These are phyloP conservation scores for Sugiyamaella japonica DNA, from an alignment of 1,139 yeast species.

Conservation along the genomic window DNA sequence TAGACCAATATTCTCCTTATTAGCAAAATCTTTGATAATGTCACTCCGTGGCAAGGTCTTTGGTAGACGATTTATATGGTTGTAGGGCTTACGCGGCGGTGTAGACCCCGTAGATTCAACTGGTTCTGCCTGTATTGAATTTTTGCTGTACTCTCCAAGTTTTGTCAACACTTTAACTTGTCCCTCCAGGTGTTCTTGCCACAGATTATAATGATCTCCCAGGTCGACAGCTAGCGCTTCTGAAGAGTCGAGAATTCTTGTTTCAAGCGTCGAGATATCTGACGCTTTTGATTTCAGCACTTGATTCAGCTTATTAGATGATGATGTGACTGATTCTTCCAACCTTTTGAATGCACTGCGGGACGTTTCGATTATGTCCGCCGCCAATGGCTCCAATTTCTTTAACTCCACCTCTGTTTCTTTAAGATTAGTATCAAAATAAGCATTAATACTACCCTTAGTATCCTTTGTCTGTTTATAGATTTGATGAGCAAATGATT, in stretches of 20 bases:
- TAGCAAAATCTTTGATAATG: neutral
- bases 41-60: neutral
- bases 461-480: slow-evolving; percentile 8
- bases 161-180: neutral
- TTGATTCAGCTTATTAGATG: slow-evolving; percentile 1
- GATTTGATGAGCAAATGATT: slow-evolving; percentile 12
- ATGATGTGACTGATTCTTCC: neutral
- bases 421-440: neutral
- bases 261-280: slow-evolving; percentile 1
- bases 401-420: neutral
- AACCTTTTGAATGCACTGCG: slow-evolving; percentile 5
- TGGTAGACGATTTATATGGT: neutral
- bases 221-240: slow-evolving; percentile 3
- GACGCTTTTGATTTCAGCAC: neutral
- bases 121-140: neutral
- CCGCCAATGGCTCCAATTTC: neutral
- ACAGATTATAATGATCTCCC: neutral
- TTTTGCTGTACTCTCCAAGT: neutral
- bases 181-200: slow-evolving; percentile 1
- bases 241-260: slow-evolving; percentile 5
- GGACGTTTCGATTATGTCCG: neutral
- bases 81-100: slow-evolving; percentile 8
- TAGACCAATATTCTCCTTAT: slow-evolving; percentile 4
- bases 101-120: neutral
- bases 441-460: neutral